Evolutionary conservation across 306 rosid species (phyloP).

Genomic region (Parietaria judaica): DNA sequence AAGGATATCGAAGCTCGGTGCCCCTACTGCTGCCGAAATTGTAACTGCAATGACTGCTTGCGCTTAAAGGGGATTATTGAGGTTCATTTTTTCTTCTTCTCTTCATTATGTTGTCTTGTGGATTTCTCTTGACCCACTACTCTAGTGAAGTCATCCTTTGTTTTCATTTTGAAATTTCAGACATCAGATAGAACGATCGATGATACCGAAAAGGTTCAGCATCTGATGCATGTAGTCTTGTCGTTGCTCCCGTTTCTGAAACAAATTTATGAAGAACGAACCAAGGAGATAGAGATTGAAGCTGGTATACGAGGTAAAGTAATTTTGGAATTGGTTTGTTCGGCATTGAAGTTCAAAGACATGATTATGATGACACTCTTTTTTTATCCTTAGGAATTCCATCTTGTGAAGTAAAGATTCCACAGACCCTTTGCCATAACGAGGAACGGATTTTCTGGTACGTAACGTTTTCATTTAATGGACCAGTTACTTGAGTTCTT

Average conservation of each 20-base stretch:
- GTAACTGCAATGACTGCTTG: constrained; percentile 83
- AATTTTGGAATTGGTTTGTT: constrained; percentile 24
- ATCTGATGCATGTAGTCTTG: constrained; percentile 34
- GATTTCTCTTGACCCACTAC: constrained; percentile 1
- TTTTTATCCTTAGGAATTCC: constrained; percentile 33
- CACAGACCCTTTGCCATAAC: constrained; percentile 41
- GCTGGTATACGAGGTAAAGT: constrained; percentile 52
- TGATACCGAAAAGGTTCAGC: constrained; percentile 35
- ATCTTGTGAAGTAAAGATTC: constrained; percentile 33
- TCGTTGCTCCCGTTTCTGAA: constrained; percentile 46
- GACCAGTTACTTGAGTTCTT: constrained; percentile 10
- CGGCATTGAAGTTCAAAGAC: constrained; percentile 13
- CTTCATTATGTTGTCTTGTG: too few relatives aligned
- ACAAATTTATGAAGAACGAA: constrained; percentile 55
- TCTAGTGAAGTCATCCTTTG: background rate
- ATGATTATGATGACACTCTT: constrained; percentile 10
- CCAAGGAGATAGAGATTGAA: constrained; percentile 53
- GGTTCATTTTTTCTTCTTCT: constrained; percentile 27
- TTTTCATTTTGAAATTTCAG: constrained; percentile 30
- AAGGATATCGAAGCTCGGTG: constrained; percentile 45
- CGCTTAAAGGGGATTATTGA: constrained; percentile 46
- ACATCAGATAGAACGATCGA: constrained; percentile 41
- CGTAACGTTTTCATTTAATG: constrained; percentile 17
- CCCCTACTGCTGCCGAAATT: constrained; percentile 58
- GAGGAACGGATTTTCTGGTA: constrained; percentile 78